A percentile compares a stretch with the other conserved stretches of the same genome.
These are phyloP conservation scores for Neopestalotiopsis sp. DNA, from an alignment of 2,329 filamentous ascomycete genomes.

Conservation along the genomic window DNA sequence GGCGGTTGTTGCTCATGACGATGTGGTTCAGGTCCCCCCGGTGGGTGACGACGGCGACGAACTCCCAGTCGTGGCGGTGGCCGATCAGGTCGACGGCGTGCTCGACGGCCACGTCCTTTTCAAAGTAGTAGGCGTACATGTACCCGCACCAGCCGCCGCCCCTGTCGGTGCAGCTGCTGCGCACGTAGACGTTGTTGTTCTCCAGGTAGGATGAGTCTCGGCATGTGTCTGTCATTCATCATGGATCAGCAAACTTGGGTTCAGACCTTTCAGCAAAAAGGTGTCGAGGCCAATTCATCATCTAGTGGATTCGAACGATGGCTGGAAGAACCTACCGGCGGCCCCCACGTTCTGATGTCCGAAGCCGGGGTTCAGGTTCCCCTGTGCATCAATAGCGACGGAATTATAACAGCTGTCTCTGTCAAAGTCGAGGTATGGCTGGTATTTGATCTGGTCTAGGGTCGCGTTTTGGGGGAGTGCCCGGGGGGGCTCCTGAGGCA, in stretches of 20 bases:
- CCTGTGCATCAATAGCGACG: constrained; percentile 42
- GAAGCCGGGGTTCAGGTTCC: constrained; percentile 37
- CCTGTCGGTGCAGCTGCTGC: constrained; percentile 39
- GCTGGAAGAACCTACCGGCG: not conserved
- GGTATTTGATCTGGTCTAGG: constrained; percentile 10
- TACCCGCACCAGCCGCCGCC: constrained; percentile 49
- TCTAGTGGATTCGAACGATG: too few species aligned
- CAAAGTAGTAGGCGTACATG: constrained; percentile 53
- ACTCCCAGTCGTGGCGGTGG: constrained; percentile 46
- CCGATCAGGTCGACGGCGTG: constrained; percentile 35
- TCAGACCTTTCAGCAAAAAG: not conserved
- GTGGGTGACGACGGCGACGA: constrained; percentile 33
- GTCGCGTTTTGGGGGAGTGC: constrained; percentile 6
- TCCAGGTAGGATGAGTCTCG: constrained; percentile 39
- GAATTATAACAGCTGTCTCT: constrained; percentile 46
- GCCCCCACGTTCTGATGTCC: not conserved
- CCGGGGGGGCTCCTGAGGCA: too few species aligned
- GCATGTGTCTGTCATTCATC: constrained; percentile 30
- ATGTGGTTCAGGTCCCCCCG: constrained; percentile 9
- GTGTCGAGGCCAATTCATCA: too few species aligned
- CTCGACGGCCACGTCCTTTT: constrained; percentile 45
- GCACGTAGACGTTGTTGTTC: constrained; percentile 49
- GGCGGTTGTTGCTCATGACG: constrained; percentile 32
- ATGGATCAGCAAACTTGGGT: not conserved
- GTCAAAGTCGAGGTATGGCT: constrained; percentile 33